Evolutionary conservation across 805 yeast species (phyloP).

Genomic region (Candida endomychidarum): DNA sequence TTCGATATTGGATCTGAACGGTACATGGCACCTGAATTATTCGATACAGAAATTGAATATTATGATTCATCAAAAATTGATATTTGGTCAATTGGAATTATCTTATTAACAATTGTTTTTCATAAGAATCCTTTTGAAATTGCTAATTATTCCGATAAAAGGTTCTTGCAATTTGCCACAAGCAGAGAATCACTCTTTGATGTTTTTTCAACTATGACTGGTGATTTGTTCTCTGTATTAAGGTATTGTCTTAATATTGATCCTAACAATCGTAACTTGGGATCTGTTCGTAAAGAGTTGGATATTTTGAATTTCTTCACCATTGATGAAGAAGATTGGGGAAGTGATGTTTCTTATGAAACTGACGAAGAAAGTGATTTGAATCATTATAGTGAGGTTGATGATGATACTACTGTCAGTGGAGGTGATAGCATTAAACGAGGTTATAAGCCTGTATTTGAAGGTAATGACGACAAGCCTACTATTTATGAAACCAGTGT

Average conservation of each 20-base stretch:
- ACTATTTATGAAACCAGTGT: too few species aligned
- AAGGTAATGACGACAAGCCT: not conserved
- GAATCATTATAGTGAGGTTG: conserved; percentile 15
- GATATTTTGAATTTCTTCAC: conserved; percentile 65
- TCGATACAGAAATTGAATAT: conserved; percentile 56
- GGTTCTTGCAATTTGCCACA: conserved; percentile 81
- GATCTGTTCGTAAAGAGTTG: conserved; percentile 60
- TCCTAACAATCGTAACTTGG: conserved; percentile 78
- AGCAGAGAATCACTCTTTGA: conserved; percentile 90
- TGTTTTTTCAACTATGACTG: conserved; percentile 84
- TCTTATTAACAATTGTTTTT: conserved; percentile 79
- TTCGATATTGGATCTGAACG: conserved; percentile 88
- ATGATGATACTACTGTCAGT: conserved; percentile 3
- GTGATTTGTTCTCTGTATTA: conserved; percentile 81
- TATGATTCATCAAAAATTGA: conserved; percentile 84
- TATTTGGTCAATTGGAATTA: conserved; percentile 87
- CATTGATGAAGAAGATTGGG: conserved; percentile 65
- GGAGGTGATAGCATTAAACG: conserved; percentile 1
- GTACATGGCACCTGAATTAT: conserved; percentile 93
- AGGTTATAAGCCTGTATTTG: not conserved
- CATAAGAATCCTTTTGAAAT: conserved; percentile 84
- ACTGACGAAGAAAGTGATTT: conserved; percentile 19
- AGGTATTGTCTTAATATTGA: conserved; percentile 78
- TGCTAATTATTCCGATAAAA: conserved; percentile 76
- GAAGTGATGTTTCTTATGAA: conserved; percentile 42